Percentiles rank a stretch among this genome's conserved stretches.
Evolutionary conservation across 2,329 filamentous ascomycete species (phyloP).

Genomic region (Pochonia chlamydosporia): DNA sequence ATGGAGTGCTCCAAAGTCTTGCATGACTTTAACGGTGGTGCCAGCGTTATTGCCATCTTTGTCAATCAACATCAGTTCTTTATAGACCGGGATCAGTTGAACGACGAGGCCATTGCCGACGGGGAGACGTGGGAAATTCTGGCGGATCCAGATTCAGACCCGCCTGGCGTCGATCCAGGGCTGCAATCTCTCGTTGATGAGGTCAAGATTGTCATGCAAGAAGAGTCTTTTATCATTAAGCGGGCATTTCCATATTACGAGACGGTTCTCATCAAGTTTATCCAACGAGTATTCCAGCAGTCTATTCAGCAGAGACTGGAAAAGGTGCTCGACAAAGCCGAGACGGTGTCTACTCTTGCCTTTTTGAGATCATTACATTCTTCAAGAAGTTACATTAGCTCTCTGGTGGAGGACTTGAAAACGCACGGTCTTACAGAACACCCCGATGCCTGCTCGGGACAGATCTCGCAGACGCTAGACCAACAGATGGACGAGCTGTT

Average conservation of each 20-base stretch:
- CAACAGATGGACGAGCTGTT: constrained; percentile 75
- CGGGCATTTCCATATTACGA: constrained; percentile 95
- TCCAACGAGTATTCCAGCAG: constrained; percentile 95
- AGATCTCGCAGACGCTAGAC: constrained; percentile 71
- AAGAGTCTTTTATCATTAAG: constrained; percentile 95
- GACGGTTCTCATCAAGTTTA: constrained; percentile 84
- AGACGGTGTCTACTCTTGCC: constrained; percentile 83
- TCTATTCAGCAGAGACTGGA: constrained; percentile 95
- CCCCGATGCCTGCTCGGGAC: constrained; percentile 82
- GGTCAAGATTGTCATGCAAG: constrained; percentile 90
- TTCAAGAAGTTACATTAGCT: constrained; percentile 80
- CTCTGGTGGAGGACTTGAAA: constrained; percentile 88
- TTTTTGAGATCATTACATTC: constrained; percentile 89
- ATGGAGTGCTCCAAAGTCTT: constrained; percentile 91
- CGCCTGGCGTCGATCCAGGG: constrained; percentile 85
- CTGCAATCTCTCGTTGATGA: constrained; percentile 90
- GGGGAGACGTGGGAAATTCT: constrained; percentile 81
- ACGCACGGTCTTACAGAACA: constrained; percentile 91
- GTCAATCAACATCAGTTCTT: constrained; percentile 99
- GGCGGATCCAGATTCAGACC: constrained; percentile 89
- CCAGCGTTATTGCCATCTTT: constrained; percentile 91
- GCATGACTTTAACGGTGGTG: constrained; percentile 91
- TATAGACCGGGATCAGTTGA: constrained; percentile 88
- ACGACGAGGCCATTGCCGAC: constrained; percentile 74
- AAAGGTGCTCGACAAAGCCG: constrained; percentile 92